Conservation (phyloP, 2,329 filamentous ascomycete genomes). For the Eutypella sp. region DNA sequence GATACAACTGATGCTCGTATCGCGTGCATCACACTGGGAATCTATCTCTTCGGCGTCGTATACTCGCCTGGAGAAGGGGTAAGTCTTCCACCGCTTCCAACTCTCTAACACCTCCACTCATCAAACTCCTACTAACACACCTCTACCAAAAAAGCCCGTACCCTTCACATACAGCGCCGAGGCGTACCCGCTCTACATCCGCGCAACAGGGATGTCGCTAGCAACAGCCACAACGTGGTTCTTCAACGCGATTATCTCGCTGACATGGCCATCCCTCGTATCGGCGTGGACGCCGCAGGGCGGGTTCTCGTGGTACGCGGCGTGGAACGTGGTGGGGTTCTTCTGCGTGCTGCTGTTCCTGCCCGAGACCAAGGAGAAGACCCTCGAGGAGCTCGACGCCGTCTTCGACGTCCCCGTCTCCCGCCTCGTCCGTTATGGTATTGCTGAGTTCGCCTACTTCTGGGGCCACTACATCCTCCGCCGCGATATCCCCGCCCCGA, state of each 20-base stretch:
- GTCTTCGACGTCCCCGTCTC: conserved; percentile 29
- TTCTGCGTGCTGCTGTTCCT: conserved; percentile 36
- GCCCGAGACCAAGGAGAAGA: conserved; percentile 41
- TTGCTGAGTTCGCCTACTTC: conserved; percentile 26
- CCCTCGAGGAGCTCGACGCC: conserved; percentile 39
- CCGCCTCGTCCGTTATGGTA: conserved; percentile 30
- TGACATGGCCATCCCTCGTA: conserved; percentile 43
- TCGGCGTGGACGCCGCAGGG: conserved; percentile 40
- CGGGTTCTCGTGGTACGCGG: conserved; percentile 45
- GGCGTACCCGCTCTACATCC: conserved; percentile 60
- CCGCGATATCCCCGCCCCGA: conserved; percentile 21
- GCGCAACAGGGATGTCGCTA: conserved; percentile 57
- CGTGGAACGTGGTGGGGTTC: conserved; percentile 44
- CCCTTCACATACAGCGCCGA: conserved; percentile 65
- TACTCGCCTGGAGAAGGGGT: conserved; percentile 56
- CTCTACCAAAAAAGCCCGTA: conserved; percentile 41
- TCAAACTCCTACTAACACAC: neutral
- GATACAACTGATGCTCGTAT: conserved; percentile 30
- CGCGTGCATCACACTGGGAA: conserved; percentile 42
- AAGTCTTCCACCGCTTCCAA: conserved; percentile 22
- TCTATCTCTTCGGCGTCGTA: conserved; percentile 45
- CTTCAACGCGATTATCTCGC: conserved; percentile 30
- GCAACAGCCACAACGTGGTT: conserved; percentile 48
- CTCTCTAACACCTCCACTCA: too few species aligned
- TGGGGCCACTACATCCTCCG: conserved; percentile 26